A percentile compares a stretch with the other conserved stretches of the same genome.
phyloP scores from a whole-genome alignment of 2,329 filamentous ascomycete genomes.

The Fusarium scirpi region DNA sequence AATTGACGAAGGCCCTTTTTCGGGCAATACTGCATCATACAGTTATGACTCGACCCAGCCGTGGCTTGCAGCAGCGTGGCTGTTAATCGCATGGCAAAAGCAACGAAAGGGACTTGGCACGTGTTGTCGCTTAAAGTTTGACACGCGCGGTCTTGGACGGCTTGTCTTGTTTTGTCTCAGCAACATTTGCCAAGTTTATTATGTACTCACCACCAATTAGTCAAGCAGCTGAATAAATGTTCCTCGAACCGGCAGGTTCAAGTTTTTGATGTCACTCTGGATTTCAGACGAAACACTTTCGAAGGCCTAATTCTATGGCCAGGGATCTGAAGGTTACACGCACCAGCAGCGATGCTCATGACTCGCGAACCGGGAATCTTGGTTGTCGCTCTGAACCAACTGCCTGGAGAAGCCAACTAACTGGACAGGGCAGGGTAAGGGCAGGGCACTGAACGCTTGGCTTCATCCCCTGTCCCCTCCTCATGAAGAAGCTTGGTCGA shows the following conservation, averaged over 20 bases:
- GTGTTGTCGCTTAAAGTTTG: slow-evolving; percentile 47
- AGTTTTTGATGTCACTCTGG: not conserved
- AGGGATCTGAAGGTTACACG: slow-evolving; percentile 18
- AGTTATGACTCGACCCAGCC: slow-evolving; percentile 34
- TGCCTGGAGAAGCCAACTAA: slow-evolving; percentile 24
- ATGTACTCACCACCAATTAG: slow-evolving; percentile 12
- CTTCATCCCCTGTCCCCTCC: slow-evolving; percentile 35
- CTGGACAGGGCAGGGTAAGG: slow-evolving; percentile 26
- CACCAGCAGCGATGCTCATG: slow-evolving; percentile 25
- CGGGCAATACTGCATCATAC: slow-evolving; percentile 22
- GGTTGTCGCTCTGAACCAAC: slow-evolving; percentile 32
- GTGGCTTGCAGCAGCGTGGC: slow-evolving; percentile 39
- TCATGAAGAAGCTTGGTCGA: slow-evolving; percentile 45
- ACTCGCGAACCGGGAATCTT: slow-evolving; percentile 35
- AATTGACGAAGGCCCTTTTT: not conserved
- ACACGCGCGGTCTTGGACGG: slow-evolving; percentile 36
- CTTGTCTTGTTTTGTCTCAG: slow-evolving; percentile 39
- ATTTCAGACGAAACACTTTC: slow-evolving; percentile 27
- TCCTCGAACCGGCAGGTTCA: slow-evolving; percentile 13
- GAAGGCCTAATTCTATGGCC: slow-evolving; percentile 5
- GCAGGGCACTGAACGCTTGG: slow-evolving; percentile 37
- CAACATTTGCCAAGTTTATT: slow-evolving; percentile 21
- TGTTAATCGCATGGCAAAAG: slow-evolving; percentile 36
- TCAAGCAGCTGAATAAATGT: slow-evolving; percentile 1
- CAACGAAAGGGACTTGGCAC: slow-evolving; percentile 43